phyloP scores from a whole-genome alignment of 164 flowering plant genomes.

The Aristolochia californica region DNA sequence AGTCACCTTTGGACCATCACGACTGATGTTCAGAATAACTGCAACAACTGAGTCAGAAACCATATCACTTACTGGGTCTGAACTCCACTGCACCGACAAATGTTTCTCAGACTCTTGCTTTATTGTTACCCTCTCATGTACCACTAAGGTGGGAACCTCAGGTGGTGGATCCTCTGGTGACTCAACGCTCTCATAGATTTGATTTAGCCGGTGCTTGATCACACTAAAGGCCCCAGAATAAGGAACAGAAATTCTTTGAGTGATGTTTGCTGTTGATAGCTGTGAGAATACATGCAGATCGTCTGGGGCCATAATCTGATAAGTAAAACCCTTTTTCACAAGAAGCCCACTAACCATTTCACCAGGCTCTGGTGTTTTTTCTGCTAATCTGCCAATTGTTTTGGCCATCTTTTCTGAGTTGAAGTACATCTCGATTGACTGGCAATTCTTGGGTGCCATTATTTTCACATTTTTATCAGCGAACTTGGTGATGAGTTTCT shows the following conservation, averaged over 20 bases:
- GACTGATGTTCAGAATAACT: constrained; percentile 53
- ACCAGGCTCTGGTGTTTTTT: constrained; percentile 70
- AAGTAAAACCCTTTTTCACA: constrained; percentile 88
- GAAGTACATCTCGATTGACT: constrained; percentile 89
- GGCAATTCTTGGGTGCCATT: constrained; percentile 85
- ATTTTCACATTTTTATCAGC: constrained; percentile 70
- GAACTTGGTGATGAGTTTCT: constrained; percentile 65
- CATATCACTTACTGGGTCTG: constrained; percentile 97
- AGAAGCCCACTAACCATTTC: constrained; percentile 80
- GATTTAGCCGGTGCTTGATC: constrained; percentile 62
- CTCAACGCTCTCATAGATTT: constrained; percentile 81
- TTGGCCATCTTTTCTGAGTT: constrained; percentile 94
- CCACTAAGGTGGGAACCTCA: constrained; percentile 50
- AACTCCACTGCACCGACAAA: constrained; percentile 69
- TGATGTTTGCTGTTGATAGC: constrained; percentile 65
- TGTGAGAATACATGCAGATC: constrained; percentile 91
- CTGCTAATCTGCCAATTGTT: constrained; percentile 79
- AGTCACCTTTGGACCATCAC: constrained; percentile 64
- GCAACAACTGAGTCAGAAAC: constrained; percentile 88
- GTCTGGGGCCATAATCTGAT: constrained; percentile 92
- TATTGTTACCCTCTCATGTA: constrained; percentile 72
- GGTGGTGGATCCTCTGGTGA: constrained; percentile 50
- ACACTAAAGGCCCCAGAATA: constrained; percentile 78
- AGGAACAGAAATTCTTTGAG: constrained; percentile 78
- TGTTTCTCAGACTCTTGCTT: constrained; percentile 85